Evolutionary conservation across 257 asterid species (phyloP).

Genomic region (Solanum chmielewskii): DNA sequence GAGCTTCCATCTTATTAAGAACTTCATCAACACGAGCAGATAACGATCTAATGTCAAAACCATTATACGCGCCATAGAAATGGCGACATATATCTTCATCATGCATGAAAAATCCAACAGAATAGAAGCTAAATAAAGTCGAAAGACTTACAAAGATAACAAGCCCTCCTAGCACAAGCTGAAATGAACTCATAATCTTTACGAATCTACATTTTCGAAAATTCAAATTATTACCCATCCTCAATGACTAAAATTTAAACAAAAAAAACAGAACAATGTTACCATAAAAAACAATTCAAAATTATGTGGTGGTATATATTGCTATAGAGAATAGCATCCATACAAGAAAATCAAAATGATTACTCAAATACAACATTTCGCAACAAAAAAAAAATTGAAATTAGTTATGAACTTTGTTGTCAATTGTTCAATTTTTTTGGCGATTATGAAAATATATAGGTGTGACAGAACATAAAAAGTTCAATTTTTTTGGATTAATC

Average conservation of each 20-base stretch:
- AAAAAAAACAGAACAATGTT: neutral
- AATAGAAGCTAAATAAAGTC: constrained; percentile 48
- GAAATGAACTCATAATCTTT: constrained; percentile 58
- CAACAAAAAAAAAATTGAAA: neutral
- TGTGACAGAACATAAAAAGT: neutral
- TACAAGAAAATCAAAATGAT: neutral
- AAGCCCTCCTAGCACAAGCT: constrained; percentile 45
- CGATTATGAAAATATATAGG: neutral
- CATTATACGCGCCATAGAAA: constrained; percentile 23
- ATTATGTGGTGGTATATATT: neutral
- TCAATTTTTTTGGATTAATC: neutral
- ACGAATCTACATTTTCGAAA: constrained; percentile 36
- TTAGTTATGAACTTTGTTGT: neutral
- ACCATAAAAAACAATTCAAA: neutral
- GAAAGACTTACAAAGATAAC: constrained; percentile 63
- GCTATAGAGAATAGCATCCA: neutral
- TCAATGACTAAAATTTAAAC: neutral
- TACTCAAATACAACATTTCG: neutral
- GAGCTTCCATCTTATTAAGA: constrained; percentile 42
- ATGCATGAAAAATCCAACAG: constrained; percentile 52
- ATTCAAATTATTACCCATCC: constrained; percentile 26
- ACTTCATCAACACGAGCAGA: constrained; percentile 51
- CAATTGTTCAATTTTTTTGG: neutral
- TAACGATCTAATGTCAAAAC: constrained; percentile 26
- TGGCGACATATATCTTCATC: constrained; percentile 70